Conservation (phyloP, 352 stramenopile genomes). For the Phytophthora idaei region DNA sequence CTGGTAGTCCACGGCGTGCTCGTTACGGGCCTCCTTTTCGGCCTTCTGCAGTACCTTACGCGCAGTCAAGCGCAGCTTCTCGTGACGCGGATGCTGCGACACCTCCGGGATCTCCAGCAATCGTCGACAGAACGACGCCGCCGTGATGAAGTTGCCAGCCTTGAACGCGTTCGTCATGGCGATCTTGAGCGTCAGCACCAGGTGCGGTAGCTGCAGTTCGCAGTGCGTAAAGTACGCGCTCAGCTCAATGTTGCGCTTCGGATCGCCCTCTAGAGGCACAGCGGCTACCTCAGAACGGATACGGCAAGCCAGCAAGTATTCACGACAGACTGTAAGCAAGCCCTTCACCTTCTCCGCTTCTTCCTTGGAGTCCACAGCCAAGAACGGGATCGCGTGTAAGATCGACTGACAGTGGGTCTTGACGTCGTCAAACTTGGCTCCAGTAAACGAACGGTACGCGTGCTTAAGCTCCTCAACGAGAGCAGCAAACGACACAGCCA, state of each 20-base stretch:
- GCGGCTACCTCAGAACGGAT: slow-evolving; percentile 91
- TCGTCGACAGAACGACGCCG: slow-evolving; percentile 98
- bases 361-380: slow-evolving; percentile 92
- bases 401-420: slow-evolving; percentile 93
- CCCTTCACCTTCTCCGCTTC: slow-evolving; percentile 95
- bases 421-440: slow-evolving; percentile 98
- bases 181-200: slow-evolving; percentile 98
- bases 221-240: slow-evolving; percentile 99
- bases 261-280: slow-evolving; percentile 69
- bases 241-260: slow-evolving; percentile 95
- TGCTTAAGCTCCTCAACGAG: slow-evolving; percentile 95
- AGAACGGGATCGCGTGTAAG: slow-evolving; percentile 94
- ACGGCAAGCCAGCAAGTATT: slow-evolving; percentile 98
- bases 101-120: slow-evolving; percentile 98
- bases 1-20: slow-evolving; percentile 98
- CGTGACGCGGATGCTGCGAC: slow-evolving; percentile 82
- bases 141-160: slow-evolving; percentile 99
- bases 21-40: slow-evolving; percentile 98
- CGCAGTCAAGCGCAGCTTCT: slow-evolving; percentile 95
- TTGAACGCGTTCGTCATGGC: slow-evolving; percentile 99
- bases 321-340: slow-evolving; percentile 94
- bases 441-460: slow-evolving; percentile 97
- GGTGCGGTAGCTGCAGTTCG: slow-evolving; percentile 97
- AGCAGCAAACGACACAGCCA: slow-evolving; percentile 88
- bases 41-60: slow-evolving; percentile 98